A percentile compares a stretch with the other conserved stretches of the same genome.
phyloP scores from a whole-genome alignment of 2,329 filamentous ascomycete genomes.

The Achaetomium macrosporum region DNA sequence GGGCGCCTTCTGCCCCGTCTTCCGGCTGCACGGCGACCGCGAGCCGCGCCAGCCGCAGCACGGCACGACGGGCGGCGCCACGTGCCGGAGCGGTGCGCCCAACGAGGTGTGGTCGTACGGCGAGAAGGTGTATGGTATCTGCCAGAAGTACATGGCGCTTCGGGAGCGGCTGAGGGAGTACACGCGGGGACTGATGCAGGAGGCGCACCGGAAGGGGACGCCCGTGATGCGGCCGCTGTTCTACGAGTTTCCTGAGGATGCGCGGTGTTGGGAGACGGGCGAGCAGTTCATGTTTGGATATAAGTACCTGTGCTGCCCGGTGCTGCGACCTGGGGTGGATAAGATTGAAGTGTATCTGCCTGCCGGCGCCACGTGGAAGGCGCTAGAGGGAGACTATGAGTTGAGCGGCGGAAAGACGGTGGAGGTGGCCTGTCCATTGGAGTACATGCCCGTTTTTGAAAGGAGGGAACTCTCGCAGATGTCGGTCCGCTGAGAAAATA shows the following conservation, averaged over 20 bases:
- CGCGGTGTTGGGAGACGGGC: conserved; percentile 4
- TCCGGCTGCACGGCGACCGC: conserved; percentile 8
- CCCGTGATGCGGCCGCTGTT: conserved; percentile 9
- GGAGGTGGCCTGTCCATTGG: conserved; percentile 4
- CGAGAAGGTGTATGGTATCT: conserved; percentile 3
- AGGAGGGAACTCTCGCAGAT: neutral
- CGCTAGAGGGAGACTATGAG: neutral
- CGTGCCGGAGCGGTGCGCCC: conserved; percentile 1
- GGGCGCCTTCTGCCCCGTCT: conserved; percentile 8
- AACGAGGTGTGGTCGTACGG: conserved; percentile 12
- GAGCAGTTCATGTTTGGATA: conserved; percentile 8
- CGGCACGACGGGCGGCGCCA: conserved; percentile 5
- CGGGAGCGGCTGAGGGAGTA: conserved; percentile 4
- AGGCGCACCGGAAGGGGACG: conserved; percentile 2
- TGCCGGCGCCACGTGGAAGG: neutral
- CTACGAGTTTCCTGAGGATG: conserved; percentile 6
- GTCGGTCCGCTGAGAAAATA: too few species aligned
- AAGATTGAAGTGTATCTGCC: conserved; percentile 6
- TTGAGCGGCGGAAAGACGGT: neutral
- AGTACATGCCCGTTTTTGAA: conserved; percentile 10
- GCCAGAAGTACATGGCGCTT: conserved; percentile 5
- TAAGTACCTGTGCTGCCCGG: conserved; percentile 7
- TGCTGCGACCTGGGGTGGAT: neutral
- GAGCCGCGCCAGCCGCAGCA: conserved; percentile 8
- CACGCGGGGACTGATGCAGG: neutral